Evolutionary conservation across 2,329 filamentous ascomycete species (phyloP), one percentile per base, ranked within the genome.

Genomic region (Aspergillus sp.): DNA sequence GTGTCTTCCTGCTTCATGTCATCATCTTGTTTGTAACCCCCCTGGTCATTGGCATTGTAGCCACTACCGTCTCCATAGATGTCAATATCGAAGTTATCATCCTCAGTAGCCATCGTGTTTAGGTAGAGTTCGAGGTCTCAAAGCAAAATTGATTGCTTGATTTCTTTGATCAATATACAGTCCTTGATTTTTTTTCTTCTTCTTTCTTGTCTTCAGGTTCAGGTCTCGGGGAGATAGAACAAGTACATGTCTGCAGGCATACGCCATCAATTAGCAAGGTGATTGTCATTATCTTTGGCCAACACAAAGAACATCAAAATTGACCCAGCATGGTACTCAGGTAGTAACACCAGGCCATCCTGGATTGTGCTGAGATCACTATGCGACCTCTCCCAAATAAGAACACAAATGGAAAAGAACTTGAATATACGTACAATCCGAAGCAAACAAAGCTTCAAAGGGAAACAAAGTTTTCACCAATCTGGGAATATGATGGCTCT

Each of bases 11-110:
- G 67, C 54, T 77, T 77, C 62, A 69, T 59, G 39, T 63, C 61
- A 57, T 64, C 58, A 33, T 64, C 62, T 24, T 58, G 54, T 46
- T 63, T 63, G 51, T 59, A 72, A 41, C 75, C 73, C 58, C 83
- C 82, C 59, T 85, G 71, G 20, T 76, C 75, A 63, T 77, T 73
- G 51, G 69, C 69, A 63, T 75, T 78, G 58, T 77, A 78, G 54
- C 75, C 70, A 57, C 75, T 74, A 52, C 85, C 83, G 68, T 88
- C 85, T 62, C 85, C 85, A 69, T 88, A 88, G 75, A 88, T 86
- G 72, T 88, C 86, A 79, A 88, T 87, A 67, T 88, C 85, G 79
- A 88, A 88, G 70, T 86, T 86, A 74, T 88, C 85, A 75, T 87
- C 85, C 71, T 87, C 85, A 69, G 83, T 74, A 57, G 78, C 77